Base-by-base conservation (phyloP, 192 early-diverging fungal species). In the Coemansia umbellata region DNA sequence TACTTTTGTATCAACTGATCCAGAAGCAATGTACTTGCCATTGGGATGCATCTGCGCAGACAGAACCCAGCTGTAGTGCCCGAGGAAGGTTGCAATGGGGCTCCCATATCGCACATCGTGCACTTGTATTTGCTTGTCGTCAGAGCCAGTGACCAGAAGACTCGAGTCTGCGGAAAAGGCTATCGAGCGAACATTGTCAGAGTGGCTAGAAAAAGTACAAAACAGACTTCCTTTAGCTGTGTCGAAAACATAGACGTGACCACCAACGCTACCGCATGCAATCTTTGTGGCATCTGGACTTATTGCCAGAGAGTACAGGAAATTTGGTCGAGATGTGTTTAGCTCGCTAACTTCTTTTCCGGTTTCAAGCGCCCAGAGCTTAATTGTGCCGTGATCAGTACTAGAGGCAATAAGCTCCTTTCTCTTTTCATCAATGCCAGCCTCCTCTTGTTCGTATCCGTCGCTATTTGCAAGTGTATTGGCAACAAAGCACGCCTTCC, bases 111-210 rank as follows among this genome's bases (percentile, higher is more conserved):
- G 58, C 32, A 64, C 66, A 45, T 76, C 74, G 36, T 76, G 63
- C 42, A 70, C 45, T 41, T 76, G 74, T 19, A 76, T 52, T 47
- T 70, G 67, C 54, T 70, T 76, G 51, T 76, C 74, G 26, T 76
- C 74, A 5, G 74, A 69, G 0, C 58, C 60, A 4, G 62, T 55
- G 21, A 76, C 56, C 19, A 76, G 39, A 39, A 76, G 43, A 30
- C 50, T 42, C 40, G 74, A 76, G 56, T 70, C 67, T 0, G 61
- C 62, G 1, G 74, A 76, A 37, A 76, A 76, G 1, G 67, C 53
- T 9, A 70, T 51, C 26, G 74, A 76, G 6, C 74, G 74, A 35
- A 76, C 54, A 14, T 65, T 70, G 39, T 65, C 67, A 8, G 74
- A 76, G 55, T 76, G 74, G 17, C 74, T 67, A 1, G 67, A 57